Conservation (phyloP, 1,284 basidiomycete species). For the Meripilus lineatus region DNA sequence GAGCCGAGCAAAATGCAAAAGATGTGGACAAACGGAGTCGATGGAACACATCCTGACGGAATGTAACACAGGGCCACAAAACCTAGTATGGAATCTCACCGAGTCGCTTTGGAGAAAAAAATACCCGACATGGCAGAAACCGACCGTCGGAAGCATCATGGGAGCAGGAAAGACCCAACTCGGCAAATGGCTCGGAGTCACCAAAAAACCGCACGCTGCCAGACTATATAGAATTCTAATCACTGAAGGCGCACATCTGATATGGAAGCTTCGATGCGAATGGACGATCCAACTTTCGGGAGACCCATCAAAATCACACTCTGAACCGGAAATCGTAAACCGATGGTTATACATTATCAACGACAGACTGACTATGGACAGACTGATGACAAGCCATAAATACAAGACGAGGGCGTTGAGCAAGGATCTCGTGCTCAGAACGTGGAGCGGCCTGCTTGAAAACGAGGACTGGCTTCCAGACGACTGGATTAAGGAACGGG, state of each 20-base stretch:
- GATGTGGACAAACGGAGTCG: slow-evolving; percentile 20
- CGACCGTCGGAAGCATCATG: slow-evolving; percentile 7
- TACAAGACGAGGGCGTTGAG: background rate
- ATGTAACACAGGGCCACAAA: slow-evolving; percentile 21
- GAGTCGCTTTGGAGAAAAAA: slow-evolving; percentile 9
- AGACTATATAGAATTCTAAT: slow-evolving; percentile 23
- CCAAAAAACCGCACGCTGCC: background rate
- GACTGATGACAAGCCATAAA: background rate
- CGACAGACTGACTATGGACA: background rate
- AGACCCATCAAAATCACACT: background rate
- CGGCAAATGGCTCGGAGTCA: too few species aligned
- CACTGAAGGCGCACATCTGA: slow-evolving; percentile 24
- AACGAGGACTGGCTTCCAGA: background rate
- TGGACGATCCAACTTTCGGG: slow-evolving; percentile 10
- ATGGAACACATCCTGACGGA: slow-evolving; percentile 28
- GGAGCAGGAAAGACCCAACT: background rate
- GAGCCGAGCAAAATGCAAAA: slow-evolving; percentile 17
- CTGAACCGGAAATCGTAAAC: background rate
- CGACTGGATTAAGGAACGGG: background rate
- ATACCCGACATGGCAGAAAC: background rate
- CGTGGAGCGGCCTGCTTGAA: background rate
- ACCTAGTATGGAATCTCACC: slow-evolving; percentile 21
- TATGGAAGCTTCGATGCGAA: slow-evolving; percentile 22
- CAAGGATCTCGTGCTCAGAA: background rate
- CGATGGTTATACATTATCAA: slow-evolving; percentile 3